Base-by-base conservation (phyloP, 768 basidiomycete genomes). In the Pholiota molesta region DNA sequence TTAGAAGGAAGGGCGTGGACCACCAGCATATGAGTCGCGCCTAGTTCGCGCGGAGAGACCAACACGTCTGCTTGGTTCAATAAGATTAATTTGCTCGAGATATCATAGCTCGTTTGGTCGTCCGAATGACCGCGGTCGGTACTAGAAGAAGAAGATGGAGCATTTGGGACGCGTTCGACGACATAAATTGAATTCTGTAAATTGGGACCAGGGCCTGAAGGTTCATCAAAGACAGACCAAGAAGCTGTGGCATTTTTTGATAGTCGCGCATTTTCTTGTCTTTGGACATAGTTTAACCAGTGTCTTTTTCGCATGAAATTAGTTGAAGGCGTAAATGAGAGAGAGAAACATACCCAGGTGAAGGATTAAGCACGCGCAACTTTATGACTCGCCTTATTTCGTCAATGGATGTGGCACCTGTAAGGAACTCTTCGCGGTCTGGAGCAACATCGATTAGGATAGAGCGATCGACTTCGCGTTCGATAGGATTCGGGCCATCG, bases 1-100 rank as follows among this genome's bases (percentile, higher is more conserved):
- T 14, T 28, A 5, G 47, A 14, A 49, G 23, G 3, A 26, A 49
- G 47, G 47, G 47, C 2, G 11, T 26, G 65, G 13, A 72, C 62
- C 5, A 77, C 65, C 23, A 79, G 70, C n/a, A 76, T 69, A 53
- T 79, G 78, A 0, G 78, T 79, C 1, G 76, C 73, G 0, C 71
- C 76, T 17, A 78, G 66, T 1, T 72, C 73, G 7, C 75, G 73
- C 0, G 78, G 78, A 0, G 78, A 79, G 31, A 78, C 69, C 5
- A 77, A 68, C 33, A 67, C 69, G 17, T 75, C 70, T 2, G 44
- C 13, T 1, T 74, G 70, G 58, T 71, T 75, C 21, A 78, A 62
- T 23, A 31, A 28, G 26, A 26, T 62, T 4, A 10, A 23, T 14
- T 37, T 47, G 9, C 37, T 26, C 2, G 23, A 23, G 3, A 26